Base-by-base conservation (phyloP, 331 rosid species). In the Rhamnella rubrinervis region DNA sequence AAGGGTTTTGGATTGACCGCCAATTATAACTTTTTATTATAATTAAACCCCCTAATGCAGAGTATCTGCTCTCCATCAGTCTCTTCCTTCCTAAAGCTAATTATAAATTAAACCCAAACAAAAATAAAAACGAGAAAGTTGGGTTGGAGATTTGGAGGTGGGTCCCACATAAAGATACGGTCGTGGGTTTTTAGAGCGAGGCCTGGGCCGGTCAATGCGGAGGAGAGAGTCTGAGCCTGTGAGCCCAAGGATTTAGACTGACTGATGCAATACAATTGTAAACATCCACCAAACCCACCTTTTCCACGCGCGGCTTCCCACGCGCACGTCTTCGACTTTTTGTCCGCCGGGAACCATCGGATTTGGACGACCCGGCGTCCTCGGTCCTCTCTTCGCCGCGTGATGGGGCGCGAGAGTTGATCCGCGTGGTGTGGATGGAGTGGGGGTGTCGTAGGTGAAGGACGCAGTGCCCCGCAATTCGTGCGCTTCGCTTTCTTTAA, bases 191-290 rank as follows among this genome's bases (percentile, higher is more conserved):
- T 28, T 80, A 77, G 82, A 77, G 80, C 79, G 85, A 68, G 40
- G 79, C 79, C 55, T 71, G 89, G 68, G 89, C 89, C 89, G 92
- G 80, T 85, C 91, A 88, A 83, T 74, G 85, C 91, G 95, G 95
- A 75, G 82, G 79, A 55, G 81, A 71, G 83, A 31, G 35, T 31
- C 35, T 31, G 35, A 31, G 35, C 4, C 35, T 60, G 86, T 60
- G 86, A 75, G 67, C 78, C 79, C 68, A 37, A 35, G 44, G 68
- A 80, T 73, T 70, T 51, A 55, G 78, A 82, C 49, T 18, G 78
- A 82, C 49, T 18, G 70, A 50, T 59, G 73, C 51, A 9, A 28
- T 21, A 40, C 67, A 59, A 3, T 38, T 19, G 5, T 21, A 11
- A 10, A 13, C 21, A 14, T 18, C 6, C 15, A 4, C n/a, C 37